A percentile compares a stretch with the other conserved stretches of the same genome.
phyloP scores from a whole-genome alignment of 352 stramenopile species.

The Globisporangium radiosum region DNA sequence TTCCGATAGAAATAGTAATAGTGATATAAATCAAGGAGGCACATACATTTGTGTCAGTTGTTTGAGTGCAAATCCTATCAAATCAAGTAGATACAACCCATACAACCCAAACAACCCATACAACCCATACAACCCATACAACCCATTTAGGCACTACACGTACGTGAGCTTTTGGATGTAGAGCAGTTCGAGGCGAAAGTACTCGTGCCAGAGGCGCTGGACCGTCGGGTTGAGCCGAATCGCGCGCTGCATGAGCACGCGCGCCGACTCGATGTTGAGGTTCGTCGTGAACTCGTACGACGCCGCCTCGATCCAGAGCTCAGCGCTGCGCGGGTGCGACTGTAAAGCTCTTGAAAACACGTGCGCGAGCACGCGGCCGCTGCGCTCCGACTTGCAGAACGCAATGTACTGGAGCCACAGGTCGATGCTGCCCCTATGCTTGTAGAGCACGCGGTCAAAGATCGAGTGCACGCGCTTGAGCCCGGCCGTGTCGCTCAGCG shows the following conservation, averaged over 20 bases:
- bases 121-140: background rate
- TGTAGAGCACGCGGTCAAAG: constrained; percentile 83
- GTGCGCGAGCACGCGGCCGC: constrained; percentile 58
- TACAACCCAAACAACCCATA: background rate
- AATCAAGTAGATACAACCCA: background rate
- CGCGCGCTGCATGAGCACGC: constrained; percentile 89
- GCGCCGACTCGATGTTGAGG: constrained; percentile 81
- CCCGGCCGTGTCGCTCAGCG: constrained; percentile 66
- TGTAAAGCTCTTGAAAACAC: constrained; percentile 86
- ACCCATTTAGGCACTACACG: constrained; percentile 1
- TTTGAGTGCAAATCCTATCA: too few species aligned
- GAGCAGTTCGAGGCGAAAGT: constrained; percentile 86
- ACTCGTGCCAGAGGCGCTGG: constrained; percentile 86
- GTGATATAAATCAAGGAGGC: too few species aligned
- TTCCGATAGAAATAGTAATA: background rate
- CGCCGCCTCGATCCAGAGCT: constrained; percentile 88
- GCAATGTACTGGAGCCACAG: constrained; percentile 90
- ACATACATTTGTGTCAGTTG: too few species aligned
- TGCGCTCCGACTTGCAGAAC: constrained; percentile 73
- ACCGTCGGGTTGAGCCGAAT: constrained; percentile 84
- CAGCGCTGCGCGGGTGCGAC: constrained; percentile 75
- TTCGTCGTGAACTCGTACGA: constrained; percentile 87
- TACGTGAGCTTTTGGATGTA: constrained; percentile 87
- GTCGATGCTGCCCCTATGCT: constrained; percentile 84
- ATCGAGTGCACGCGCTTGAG: constrained; percentile 75